These are phyloP conservation scores for Mycena capillaripes DNA, from an alignment of 768 basidiomycete genomes.

Conservation along the genomic window DNA sequence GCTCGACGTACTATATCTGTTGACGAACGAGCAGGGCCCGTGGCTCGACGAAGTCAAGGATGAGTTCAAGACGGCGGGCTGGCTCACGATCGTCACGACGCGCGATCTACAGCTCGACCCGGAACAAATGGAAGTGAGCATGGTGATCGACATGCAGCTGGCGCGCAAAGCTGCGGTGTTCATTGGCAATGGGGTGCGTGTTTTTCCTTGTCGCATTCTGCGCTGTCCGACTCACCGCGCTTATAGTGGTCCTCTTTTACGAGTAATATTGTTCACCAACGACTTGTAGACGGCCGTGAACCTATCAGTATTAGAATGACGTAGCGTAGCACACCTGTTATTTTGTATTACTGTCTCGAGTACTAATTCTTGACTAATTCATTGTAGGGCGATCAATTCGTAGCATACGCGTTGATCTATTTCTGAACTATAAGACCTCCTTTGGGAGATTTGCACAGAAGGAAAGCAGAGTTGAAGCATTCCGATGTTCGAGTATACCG, in stretches of 20 bases:
- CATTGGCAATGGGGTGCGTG: conserved; percentile 32
- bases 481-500: no score
- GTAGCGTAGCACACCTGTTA: neutral
- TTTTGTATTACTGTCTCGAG: no score
- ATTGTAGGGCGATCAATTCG: no score
- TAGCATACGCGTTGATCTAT: no score
- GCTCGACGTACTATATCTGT: conserved; percentile 27
- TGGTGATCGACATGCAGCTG: conserved; percentile 34
- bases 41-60: conserved; percentile 49
- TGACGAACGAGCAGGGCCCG: conserved; percentile 53
- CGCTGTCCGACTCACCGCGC: conserved; percentile 12
- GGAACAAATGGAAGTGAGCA: conserved; percentile 29
- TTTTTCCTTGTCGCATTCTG: neutral
- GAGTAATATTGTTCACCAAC: conserved; percentile 39
- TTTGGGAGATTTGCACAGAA: no score
- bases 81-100: conserved; percentile 34
- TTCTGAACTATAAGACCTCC: no score
- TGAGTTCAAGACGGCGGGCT: conserved; percentile 47
- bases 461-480: no score
- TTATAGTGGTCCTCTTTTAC: conserved; percentile 43
- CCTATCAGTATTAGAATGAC: conserved; percentile 15
- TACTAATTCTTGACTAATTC: no score
- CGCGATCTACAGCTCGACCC: conserved; percentile 13
- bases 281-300: conserved; percentile 38
- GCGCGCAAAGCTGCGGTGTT: conserved; percentile 29